phyloP scores from a whole-genome alignment of 192 early-diverging fungal species.

The Coemansia sp. region DNA sequence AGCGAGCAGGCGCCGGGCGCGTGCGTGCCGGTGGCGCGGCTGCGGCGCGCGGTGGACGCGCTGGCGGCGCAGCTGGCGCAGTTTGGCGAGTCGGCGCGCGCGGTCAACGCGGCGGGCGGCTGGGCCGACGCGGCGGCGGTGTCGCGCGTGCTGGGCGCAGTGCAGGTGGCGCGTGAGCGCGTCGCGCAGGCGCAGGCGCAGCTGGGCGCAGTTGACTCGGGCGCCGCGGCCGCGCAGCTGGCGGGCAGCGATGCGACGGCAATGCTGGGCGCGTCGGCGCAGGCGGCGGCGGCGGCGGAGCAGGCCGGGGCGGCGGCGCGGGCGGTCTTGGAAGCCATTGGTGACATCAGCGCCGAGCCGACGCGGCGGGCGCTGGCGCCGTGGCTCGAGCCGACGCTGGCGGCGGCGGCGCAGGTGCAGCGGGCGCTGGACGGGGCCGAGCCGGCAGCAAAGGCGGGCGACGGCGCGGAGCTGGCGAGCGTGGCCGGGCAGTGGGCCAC shows the following conservation, averaged over 20 bases:
- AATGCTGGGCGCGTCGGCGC: neutral
- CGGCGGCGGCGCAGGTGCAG: neutral
- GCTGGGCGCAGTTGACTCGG: slow-evolving; percentile 3
- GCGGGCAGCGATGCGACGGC: slow-evolving; percentile 14
- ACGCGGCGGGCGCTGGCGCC: neutral
- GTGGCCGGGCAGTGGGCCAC: slow-evolving; percentile 33
- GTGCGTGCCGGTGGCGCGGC: neutral
- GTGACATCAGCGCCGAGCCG: neutral
- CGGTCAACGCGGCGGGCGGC: slow-evolving; percentile 17
- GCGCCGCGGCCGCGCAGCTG: slow-evolving; percentile 3
- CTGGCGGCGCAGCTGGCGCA: slow-evolving; percentile 16
- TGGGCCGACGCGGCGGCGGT: slow-evolving; percentile 11
- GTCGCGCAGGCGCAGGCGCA: slow-evolving; percentile 2
- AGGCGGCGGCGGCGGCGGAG: slow-evolving; percentile 10
- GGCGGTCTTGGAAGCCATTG: neutral
- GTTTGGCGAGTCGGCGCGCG: slow-evolving; percentile 11
- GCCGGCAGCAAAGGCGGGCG: neutral
- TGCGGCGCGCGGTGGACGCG: slow-evolving; percentile 20
- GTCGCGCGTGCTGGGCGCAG: neutral
- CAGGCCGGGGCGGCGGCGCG: neutral
- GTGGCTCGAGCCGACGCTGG: slow-evolving; percentile 7
- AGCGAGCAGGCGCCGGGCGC: neutral
- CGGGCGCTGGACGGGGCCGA: neutral
- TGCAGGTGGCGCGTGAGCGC: slow-evolving; percentile 3
- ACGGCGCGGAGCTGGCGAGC: slow-evolving; percentile 6